These are phyloP conservation scores for Chaetomium sp. DNA, from an alignment of 2,329 filamentous ascomycete genomes.

Conservation along the genomic window DNA sequence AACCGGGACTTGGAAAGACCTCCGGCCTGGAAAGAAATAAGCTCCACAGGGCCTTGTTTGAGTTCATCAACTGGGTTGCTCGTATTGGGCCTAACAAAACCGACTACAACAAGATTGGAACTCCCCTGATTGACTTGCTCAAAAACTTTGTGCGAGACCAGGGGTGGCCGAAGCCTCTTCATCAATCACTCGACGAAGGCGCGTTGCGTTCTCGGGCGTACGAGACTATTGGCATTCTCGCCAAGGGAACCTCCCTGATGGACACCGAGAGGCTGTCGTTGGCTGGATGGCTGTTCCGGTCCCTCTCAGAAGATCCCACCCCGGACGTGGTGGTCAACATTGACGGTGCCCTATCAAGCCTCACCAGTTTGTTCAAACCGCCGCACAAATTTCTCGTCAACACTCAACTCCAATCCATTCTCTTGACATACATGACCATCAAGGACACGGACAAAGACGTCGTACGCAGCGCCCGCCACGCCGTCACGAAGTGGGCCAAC, in stretches of 20 bases:
- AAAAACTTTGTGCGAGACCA: slow-evolving; percentile 69
- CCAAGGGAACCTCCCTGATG: slow-evolving; percentile 55
- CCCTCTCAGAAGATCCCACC: slow-evolving; percentile 71
- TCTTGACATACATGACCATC: slow-evolving; percentile 62
- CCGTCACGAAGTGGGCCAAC: slow-evolving; percentile 83
- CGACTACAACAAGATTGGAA: slow-evolving; percentile 59
- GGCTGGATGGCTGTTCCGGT: slow-evolving; percentile 72
- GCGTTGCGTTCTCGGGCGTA: slow-evolving; percentile 74
- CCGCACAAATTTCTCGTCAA: slow-evolving; percentile 25
- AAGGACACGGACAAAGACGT: slow-evolving; percentile 41
- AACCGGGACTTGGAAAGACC: slow-evolving; percentile 27
- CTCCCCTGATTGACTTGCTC: slow-evolving; percentile 61
- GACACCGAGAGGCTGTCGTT: slow-evolving; percentile 47
- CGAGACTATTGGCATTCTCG: slow-evolving; percentile 80
- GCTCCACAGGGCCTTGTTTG: slow-evolving; percentile 74
- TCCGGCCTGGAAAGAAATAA: slow-evolving; percentile 69
- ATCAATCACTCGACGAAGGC: slow-evolving; percentile 49
- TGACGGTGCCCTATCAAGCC: slow-evolving; percentile 76
- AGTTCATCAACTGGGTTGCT: slow-evolving; percentile 81
- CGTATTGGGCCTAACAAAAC: slow-evolving; percentile 56
- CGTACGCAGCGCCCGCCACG: slow-evolving; percentile 70
- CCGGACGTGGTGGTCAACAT: slow-evolving; percentile 77
- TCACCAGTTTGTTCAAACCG: slow-evolving; percentile 45
- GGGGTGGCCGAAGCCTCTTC: slow-evolving; percentile 66
- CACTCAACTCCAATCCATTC: slow-evolving; percentile 42